Percentiles rank a stretch among this genome's conserved stretches.
Evolutionary conservation across 768 basidiomycete species (phyloP).

Genomic region (Tylopilus balloui): DNA sequence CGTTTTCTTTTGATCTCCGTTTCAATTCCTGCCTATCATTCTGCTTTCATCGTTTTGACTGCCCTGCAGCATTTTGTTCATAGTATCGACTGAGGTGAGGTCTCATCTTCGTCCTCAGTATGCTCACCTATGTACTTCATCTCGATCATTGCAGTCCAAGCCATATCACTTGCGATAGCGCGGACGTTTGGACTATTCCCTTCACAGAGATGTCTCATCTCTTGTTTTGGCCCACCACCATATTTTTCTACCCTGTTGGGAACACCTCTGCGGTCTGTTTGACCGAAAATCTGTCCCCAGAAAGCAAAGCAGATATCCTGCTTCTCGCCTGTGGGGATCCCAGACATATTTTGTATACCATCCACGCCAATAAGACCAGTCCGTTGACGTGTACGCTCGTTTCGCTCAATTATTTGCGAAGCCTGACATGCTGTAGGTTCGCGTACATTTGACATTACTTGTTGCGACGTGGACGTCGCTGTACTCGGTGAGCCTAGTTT

Average conservation of each 20-base stretch:
- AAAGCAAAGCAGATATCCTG: constrained; percentile 35
- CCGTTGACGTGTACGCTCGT: constrained; percentile 5
- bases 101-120: too few species aligned
- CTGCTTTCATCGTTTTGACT: neutral
- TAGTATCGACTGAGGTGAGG: neutral
- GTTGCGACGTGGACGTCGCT: constrained; percentile 28
- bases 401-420: neutral
- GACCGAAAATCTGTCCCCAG: constrained; percentile 43
- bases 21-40: neutral
- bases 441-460: constrained; percentile 26
- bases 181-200: neutral
- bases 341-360: constrained; percentile 47
- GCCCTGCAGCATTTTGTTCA: too few species aligned
- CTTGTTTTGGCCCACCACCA: constrained; percentile 17
- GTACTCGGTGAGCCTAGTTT: constrained; percentile 20
- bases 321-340: constrained; percentile 57
- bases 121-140: neutral
- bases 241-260: constrained; percentile 54
- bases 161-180: neutral
- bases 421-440: constrained; percentile 7
- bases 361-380: constrained; percentile 22
- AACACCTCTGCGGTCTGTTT: constrained; percentile 53
- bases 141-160: neutral
- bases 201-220: constrained; percentile 14
- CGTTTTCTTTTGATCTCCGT: constrained; percentile 2